Evolutionary conservation across 306 rosid species (phyloP).

Genomic region (Spatholobus suberectus): DNA sequence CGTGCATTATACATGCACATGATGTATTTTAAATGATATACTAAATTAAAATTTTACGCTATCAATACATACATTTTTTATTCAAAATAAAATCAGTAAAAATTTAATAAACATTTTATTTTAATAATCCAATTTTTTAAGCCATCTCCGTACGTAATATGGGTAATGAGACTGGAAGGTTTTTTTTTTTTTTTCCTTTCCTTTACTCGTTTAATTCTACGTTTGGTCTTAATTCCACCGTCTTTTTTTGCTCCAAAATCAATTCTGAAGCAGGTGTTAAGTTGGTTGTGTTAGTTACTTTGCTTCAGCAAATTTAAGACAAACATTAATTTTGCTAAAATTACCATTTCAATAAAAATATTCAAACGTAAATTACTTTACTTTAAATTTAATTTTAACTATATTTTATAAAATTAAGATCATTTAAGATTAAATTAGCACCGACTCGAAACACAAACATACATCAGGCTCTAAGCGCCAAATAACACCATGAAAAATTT

Average conservation of each 20-base stretch:
- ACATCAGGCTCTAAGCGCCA: neutral
- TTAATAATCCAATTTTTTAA: too few species aligned
- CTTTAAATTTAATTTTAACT: neutral
- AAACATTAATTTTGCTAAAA: neutral
- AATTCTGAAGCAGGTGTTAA: neutral
- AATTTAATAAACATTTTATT: too few species aligned
- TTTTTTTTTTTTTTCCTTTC: neutral
- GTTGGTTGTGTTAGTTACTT: neutral
- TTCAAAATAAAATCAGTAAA: neutral
- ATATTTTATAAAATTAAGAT: neutral
- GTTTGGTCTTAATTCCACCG: neutral
- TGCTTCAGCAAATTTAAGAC: neutral
- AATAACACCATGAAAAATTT: neutral
- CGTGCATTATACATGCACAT: neutral
- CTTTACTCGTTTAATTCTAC: neutral
- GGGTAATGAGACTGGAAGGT: neutral
- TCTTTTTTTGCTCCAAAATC: neutral
- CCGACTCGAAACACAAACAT: neutral
- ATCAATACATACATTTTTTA: too few species aligned
- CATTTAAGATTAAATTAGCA: neutral
- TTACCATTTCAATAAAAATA: neutral
- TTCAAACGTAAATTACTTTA: neutral
- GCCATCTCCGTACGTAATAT: neutral
- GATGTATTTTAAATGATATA: too few species aligned
- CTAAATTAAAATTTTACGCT: too few species aligned